Base-by-base conservation (phyloP, 345 rosid genomes). In the Carallia pectinifolia region DNA sequence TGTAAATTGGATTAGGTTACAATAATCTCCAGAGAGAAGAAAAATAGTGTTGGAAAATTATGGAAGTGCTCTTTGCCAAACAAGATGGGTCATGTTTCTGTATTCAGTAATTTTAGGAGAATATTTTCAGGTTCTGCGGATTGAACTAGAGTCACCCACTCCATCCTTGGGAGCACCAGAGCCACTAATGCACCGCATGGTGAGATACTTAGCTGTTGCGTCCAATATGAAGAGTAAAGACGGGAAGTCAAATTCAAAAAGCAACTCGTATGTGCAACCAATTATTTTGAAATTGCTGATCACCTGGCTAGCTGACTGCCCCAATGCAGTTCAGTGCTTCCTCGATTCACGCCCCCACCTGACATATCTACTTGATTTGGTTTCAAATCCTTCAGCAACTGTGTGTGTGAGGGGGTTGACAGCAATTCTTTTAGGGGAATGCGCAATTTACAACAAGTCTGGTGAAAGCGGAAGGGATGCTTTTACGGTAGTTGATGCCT, bases 151-250 rank as follows among this genome's bases (percentile, higher is more conserved):
- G 68, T 84, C 93, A 63, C 87, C 85, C 47, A 77, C 77, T 63
- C 82, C 87, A 63, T 89, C 98, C 50, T 81, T 96, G 71, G 98
- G 98, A 76, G 84, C 83, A 76, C 83, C 92, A 18, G 99, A 96
- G 80, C 88, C 89, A 19, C 84, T 96, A 38, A 84, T 92, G 85
- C 96, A 92, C 76, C 94, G 88, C 61, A 85, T 92, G 83, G 89
- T 96, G 65, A 88, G 90, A 77, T 92, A 90, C 82, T 83, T 90
- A 80, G 98, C 97, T 55, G 86, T 96, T 77, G 87, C 97, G 8
- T 85, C 93, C 53, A 88, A 92, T 72, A 76, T 86, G 85, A 88
- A 84, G 82, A 83, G 71, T 76, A 90, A 87, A 86, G 93, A 92
- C 66, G 87, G 83, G 60, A 87, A 89, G 77, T 79, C 87, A 44